Conservation (phyloP, 495 filamentous ascomycete genomes). For the Melanomma pulvis-pyrius region DNA sequence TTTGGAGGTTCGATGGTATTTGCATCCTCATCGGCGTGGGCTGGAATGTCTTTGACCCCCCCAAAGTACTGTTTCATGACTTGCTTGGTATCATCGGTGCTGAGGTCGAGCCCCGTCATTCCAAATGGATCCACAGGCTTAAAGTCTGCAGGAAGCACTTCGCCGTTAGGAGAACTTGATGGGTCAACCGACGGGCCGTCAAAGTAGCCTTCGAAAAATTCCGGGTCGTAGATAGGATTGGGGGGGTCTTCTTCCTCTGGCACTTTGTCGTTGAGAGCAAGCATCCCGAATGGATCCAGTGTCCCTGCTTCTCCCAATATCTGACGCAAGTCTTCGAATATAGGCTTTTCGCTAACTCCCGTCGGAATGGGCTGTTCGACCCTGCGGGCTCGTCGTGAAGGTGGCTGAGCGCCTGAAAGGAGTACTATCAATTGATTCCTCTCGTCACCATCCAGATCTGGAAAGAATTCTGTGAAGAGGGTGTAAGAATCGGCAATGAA, state of each 20-base stretch:
- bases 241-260: background rate
- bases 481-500: background rate
- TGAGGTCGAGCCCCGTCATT: background rate
- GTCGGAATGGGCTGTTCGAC: background rate
- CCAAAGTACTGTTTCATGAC: background rate
- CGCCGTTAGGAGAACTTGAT: no score
- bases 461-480: background rate
- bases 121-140: background rate
- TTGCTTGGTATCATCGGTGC: background rate
- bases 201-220: background rate
- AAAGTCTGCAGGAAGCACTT: background rate
- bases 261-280: background rate
- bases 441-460: background rate
- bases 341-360: background rate
- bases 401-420: background rate
- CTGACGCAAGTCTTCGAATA: background rate
- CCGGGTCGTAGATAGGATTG: background rate
- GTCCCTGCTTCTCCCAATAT: background rate
- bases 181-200: no score
- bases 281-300: background rate
- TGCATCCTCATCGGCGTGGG: slow-evolving; percentile 15
- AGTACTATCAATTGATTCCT: background rate
- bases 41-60: background rate
- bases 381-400: background rate
- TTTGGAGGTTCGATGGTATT: background rate